Evolutionary conservation across 805 yeast species (phyloP).

Genomic region (Nakazawaea holstii): DNA sequence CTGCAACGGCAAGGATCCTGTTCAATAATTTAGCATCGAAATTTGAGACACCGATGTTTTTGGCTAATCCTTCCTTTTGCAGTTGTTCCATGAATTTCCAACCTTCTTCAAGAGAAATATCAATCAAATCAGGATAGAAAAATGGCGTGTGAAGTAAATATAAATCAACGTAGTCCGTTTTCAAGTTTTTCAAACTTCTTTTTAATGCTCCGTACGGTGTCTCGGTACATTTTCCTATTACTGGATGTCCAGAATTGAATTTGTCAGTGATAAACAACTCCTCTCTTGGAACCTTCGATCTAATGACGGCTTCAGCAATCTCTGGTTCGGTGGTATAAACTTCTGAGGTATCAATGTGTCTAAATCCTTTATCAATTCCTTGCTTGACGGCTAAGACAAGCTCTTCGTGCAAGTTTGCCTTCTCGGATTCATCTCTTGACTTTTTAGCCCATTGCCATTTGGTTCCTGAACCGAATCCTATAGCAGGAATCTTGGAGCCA

Average conservation of each 20-base stretch:
- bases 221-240: constrained; percentile 18
- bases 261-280: constrained; percentile 54
- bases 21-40: constrained; percentile 42
- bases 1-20: constrained; percentile 30
- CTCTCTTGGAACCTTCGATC: constrained; percentile 35
- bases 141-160: constrained; percentile 47
- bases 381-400: constrained; percentile 39
- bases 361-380: constrained; percentile 49
- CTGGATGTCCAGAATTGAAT: constrained; percentile 29
- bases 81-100: constrained; percentile 47
- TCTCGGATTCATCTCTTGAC: constrained; percentile 15
- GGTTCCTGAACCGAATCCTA: constrained; percentile 58
- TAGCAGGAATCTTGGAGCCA: constrained; percentile 31
- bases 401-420: constrained; percentile 25
- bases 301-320: constrained; percentile 40
- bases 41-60: constrained; percentile 59
- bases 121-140: constrained; percentile 21
- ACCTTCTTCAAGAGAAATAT: constrained; percentile 33
- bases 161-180: constrained; percentile 44
- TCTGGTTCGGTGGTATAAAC: constrained; percentile 54
- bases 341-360: constrained; percentile 66
- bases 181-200: constrained; percentile 30
- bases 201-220: constrained; percentile 37
- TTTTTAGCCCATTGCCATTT: constrained; percentile 41
- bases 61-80: constrained; percentile 48